Base-by-base conservation (phyloP, 2,329 filamentous ascomycete species). In the Parasarocladium wereldwijsianum region DNA sequence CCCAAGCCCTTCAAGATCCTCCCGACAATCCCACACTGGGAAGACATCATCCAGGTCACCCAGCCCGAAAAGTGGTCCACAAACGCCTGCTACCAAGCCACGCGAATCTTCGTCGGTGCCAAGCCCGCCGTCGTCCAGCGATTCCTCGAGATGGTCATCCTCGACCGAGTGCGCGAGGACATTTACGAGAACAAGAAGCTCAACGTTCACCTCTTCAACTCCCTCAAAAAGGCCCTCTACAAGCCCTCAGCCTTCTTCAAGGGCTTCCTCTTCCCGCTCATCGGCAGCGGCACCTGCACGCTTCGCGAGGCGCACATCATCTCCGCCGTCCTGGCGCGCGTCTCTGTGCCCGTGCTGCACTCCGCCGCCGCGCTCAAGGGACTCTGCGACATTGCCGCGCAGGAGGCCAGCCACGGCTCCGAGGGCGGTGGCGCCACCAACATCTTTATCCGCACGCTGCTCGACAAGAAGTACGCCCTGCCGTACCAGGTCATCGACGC, bases 1-100 rank as follows among this genome's bases (percentile, higher is more conserved):
- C 90, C 90, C 13, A 98, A 98, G 55, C 87, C 87, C 1, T 93
- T 98, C 66, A 96, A 96, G 57, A 85, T 96, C 39, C 68, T 98
- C 7, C 90, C 90, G 3, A 86, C 85, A 1, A 72, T 96, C 10
- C 85, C 85, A 6, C 54, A 90, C 44, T 96, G 86, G 85, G 82
- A 90, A 48, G 80, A 84, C 13, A 79, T 93, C 20, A 80, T 93
- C 21, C 66, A 76, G 38, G 71, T 93, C 32, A 93, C 85, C n/a
- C 69, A 75, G 17, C 86, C 87, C 4, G 78, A 90, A 26, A 55
- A 51, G 32, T 70, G 65, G 65, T 83, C 83, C 2, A 62, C 83
- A 13, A 85, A 93, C 46, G 52, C 84, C 26, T 72, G 78, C 42
- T 93, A 84, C 52, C 84, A 86, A 45, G 86, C 83, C 14, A 96